Percentiles rank a stretch among this genome's conserved stretches.
Conservation (phyloP, 2,329 filamentous ascomycete genomes). For the Leptographium radiaticola region DNA sequence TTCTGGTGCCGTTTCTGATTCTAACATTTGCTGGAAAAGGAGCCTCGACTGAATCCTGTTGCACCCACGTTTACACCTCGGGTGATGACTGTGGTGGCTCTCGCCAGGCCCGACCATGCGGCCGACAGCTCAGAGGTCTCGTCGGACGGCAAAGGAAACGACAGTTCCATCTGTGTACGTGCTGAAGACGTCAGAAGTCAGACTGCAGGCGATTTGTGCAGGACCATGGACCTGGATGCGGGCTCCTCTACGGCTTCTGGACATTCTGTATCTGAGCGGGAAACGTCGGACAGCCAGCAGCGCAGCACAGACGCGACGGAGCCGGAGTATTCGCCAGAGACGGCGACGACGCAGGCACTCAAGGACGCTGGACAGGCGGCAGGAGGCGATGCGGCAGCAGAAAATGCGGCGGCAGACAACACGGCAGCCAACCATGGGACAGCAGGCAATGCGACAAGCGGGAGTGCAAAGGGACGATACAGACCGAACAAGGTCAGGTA, state of each 20-base stretch:
- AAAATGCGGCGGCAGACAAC: background rate
- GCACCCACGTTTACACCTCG: slow-evolving; percentile 43
- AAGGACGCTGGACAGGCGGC: too few relatives aligned
- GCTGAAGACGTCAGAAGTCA: background rate
- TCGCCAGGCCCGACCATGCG: background rate
- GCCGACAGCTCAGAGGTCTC: background rate
- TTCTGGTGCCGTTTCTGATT: slow-evolving; percentile 12
- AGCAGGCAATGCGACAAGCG: background rate
- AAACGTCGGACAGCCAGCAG: background rate
- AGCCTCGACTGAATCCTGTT: slow-evolving; percentile 40
- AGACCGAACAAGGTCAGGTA: slow-evolving; percentile 9
- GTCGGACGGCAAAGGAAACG: background rate
- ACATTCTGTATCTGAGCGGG: slow-evolving; percentile 1
- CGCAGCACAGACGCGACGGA: slow-evolving; percentile 8
- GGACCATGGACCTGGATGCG: background rate
- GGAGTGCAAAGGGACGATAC: slow-evolving; percentile 3
- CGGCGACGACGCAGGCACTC: background rate
- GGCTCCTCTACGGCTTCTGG: background rate
- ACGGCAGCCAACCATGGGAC: background rate
- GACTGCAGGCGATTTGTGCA: background rate
- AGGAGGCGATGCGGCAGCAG: background rate
- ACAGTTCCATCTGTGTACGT: background rate
- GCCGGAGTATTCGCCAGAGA: background rate
- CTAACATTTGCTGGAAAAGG: slow-evolving; percentile 29
- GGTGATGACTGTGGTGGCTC: slow-evolving; percentile 10